Conservation (phyloP, 352 stramenopile genomes). For the Aphanomyces invadans region DNA sequence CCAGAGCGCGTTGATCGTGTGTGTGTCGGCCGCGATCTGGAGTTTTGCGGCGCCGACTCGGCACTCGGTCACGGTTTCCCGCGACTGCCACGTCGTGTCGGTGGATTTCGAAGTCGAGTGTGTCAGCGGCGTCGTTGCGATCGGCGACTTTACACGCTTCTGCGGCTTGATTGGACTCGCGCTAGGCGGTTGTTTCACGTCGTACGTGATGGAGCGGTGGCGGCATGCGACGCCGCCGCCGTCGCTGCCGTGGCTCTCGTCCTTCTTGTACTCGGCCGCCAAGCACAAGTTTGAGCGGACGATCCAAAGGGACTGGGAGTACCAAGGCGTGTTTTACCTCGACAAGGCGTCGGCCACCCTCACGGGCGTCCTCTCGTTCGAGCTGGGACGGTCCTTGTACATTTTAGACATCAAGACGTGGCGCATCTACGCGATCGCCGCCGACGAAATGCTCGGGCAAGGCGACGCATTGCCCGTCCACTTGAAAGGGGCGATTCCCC, state of each 20-base stretch:
- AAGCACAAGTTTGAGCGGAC: constrained; percentile 12
- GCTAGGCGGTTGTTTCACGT: neutral
- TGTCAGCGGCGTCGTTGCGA: constrained; percentile 5
- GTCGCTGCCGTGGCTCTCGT: neutral
- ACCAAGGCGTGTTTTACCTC: constrained; percentile 13
- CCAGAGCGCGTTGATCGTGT: neutral
- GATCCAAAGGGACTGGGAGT: neutral
- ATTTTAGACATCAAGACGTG: constrained; percentile 19
- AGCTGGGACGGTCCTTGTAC: neutral
- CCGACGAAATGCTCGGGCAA: neutral
- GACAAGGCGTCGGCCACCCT: constrained; percentile 15
- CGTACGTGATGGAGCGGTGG: neutral
- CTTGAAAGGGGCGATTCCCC: neutral
- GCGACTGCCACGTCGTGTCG: neutral
- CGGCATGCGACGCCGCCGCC: neutral
- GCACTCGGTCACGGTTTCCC: neutral
- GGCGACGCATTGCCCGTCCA: neutral
- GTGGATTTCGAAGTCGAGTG: constrained; percentile 23
- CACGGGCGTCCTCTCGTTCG: constrained; percentile 5
- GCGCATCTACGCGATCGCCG: constrained; percentile 4
- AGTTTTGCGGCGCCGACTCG: neutral
- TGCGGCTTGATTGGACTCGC: neutral
- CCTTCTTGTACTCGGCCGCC: constrained; percentile 2
- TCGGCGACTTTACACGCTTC: constrained; percentile 16
- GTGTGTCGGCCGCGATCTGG: neutral